A percentile compares a stretch with the other conserved stretches of the same genome.
Evolutionary conservation across 495 filamentous ascomycete species (phyloP).

Genomic region (Aspergillus sclerotioniger): DNA sequence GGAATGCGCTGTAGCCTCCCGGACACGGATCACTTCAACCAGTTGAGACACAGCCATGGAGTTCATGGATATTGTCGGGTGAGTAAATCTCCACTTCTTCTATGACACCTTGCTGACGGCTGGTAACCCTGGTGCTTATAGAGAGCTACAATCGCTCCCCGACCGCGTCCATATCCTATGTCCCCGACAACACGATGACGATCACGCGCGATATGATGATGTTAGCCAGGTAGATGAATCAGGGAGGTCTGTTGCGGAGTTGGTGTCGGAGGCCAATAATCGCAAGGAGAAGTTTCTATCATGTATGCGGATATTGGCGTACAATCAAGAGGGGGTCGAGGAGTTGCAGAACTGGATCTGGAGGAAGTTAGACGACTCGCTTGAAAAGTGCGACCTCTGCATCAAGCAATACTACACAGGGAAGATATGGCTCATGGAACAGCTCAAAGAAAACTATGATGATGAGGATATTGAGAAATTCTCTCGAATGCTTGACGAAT

Average conservation of each 20-base stretch:
- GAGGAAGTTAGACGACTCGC: conserved; percentile 47
- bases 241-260: conserved; percentile 32
- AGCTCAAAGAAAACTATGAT: conserved; percentile 60
- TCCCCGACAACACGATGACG: conserved; percentile 46
- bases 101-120: neutral
- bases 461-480: conserved; percentile 61
- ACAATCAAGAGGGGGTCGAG: conserved; percentile 59
- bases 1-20: conserved; percentile 18
- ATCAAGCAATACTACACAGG: conserved; percentile 76
- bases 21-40: neutral
- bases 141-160: conserved; percentile 47
- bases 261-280: conserved; percentile 47
- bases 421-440: conserved; percentile 59
- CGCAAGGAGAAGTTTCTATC: conserved; percentile 59
- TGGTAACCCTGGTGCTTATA: conserved; percentile 12
- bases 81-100: conserved; percentile 16
- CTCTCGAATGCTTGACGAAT: conserved; percentile 51
- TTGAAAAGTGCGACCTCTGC: conserved; percentile 75
- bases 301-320: conserved; percentile 66
- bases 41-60: conserved; percentile 31
- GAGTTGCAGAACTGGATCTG: conserved; percentile 59
- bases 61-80: conserved; percentile 43
- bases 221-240: conserved; percentile 29
- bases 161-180: conserved; percentile 50
- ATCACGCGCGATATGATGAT: conserved; percentile 55